Base-by-base conservation (phyloP, 345 rosid genomes). In the Populus ilicifolia region DNA sequence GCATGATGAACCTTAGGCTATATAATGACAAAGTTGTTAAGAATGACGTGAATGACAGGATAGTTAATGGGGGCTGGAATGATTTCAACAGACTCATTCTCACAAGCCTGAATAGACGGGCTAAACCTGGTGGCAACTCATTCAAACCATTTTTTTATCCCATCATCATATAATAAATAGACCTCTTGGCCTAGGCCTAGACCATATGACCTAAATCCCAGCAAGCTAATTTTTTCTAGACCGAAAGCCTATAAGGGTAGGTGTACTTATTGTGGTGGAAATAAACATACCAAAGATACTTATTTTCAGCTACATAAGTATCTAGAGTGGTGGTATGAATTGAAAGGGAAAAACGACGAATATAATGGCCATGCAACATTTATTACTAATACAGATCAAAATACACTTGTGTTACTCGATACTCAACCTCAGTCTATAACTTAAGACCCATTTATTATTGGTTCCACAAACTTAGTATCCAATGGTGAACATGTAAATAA, bases 61-160 rank as follows among this genome's bases (percentile, higher is more conserved):
- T 0, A 0, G 1, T 9, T 50, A 17, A 50, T 17, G 6, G 18
- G 2, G n/a, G 9, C 0, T 18, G 9, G 9, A 5, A 1, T 1
- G n/a, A 50, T 1, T 50, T 18, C 6, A 39, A 39, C 8, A 2
- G 11, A 0, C 43, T 39, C 8, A 39, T 2, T 0, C n/a, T 50
- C 1, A 50, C 2, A 1, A 2, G 3, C n/a, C 3, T 0, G 2
- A 18, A 18, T 0, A 50, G 2, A 1, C 9, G 2, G n/a, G 56
- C 0, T 5, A 0, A 9, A 50, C 2, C n/a, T 5, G 7, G n/a
- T 17, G 56, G 8, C 0, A 50, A 5, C n/a, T 5, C 0, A 0
- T 18, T 2, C 0, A 50, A 1, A 1, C n/a, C 0, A 50, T 1
- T 0, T 2, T 2, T 17, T 50, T 5, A 0, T 0, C 56, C 8